Percentiles rank a stretch among this genome's conserved stretches.
Conservation (phyloP, 2,329 filamentous ascomycete species). For the Penicillium corylophilum region DNA sequence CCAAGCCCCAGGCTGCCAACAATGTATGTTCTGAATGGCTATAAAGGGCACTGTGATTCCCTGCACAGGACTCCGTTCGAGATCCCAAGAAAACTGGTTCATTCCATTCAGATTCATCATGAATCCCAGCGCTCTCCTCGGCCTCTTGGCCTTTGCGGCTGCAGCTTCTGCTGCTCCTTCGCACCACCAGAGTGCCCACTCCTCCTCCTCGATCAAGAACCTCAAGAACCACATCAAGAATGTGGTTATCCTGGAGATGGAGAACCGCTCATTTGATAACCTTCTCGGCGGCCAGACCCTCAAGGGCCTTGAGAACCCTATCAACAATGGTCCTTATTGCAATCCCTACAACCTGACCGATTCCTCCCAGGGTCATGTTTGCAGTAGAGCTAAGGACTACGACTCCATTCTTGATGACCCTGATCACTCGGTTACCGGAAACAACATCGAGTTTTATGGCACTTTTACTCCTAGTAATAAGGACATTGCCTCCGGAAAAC, state of each 20-base stretch:
- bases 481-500: constrained; percentile 33
- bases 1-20: constrained; percentile 2
- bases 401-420: constrained; percentile 46
- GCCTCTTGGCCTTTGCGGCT: constrained; percentile 25
- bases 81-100: neutral
- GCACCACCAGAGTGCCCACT: constrained; percentile 6
- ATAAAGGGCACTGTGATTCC: neutral
- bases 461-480: constrained; percentile 41
- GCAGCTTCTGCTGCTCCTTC: constrained; percentile 16
- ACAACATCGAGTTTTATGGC: constrained; percentile 48
- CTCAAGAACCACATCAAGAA: constrained; percentile 39
- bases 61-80: neutral
- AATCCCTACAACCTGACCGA: constrained; percentile 42
- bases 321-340: constrained; percentile 45
- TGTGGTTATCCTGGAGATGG: constrained; percentile 40
- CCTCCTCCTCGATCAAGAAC: constrained; percentile 21
- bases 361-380: constrained; percentile 28
- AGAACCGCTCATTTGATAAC: constrained; percentile 49
- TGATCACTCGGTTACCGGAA: constrained; percentile 44
- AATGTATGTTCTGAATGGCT: neutral
- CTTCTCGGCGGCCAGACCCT: constrained; percentile 44
- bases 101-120: constrained; percentile 10
- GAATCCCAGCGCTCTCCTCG: constrained; percentile 25
- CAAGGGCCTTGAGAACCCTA: constrained; percentile 42
- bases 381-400: constrained; percentile 38